Evolutionary conservation across 2,329 filamentous ascomycete species (phyloP), one percentile per base, ranked within the genome.

Genomic region (Cladosporium colombiae): DNA sequence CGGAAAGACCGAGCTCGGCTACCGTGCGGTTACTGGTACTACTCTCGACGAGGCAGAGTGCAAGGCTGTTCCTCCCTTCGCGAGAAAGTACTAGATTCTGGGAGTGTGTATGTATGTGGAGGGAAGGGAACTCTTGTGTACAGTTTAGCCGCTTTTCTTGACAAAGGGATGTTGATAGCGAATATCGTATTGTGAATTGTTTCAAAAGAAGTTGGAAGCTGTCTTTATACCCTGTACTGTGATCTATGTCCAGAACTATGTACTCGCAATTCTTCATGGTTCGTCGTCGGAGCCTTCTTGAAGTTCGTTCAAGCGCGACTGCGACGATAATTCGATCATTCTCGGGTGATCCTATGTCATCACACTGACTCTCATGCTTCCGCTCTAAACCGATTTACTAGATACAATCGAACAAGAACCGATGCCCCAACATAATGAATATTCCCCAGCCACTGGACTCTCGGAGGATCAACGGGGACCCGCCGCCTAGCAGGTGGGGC

Each of bases 31-130:
- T 68, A 90, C 91, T 69, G 85, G 85, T 72, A 89, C 86, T 69
- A 98, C 95, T 29, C 84, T 99, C 72, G 95, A 98, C 76, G 93
- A 96, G 87, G 89, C 86, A 74, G 95, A 99, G 86, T 98, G 95
- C 89, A 93, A 95, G 86, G 84, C 92, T 71, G 92, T 99, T 67
- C 93, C 94, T 73, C 95, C 95, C 55, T 97, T 98, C 87, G 97
- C 97, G 88, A 88, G 91, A 84, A 90, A 91, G 76, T 93, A 94
- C 82, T 94, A 92, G 82, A 75, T 29, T 57, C 14, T 53, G 50
- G 29, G 50, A 53, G 50, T 16, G 50, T 53, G 50, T 53, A 53
- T 53, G 50, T 49, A 33, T 57, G 27, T 25, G 21, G 31, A 40
- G 14, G 21, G 37, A 14, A 27, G 46, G 44, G 14, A 57, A 37